Base-by-base conservation (phyloP, 169 alveolate species). In the Plasmodium coatneyi region DNA sequence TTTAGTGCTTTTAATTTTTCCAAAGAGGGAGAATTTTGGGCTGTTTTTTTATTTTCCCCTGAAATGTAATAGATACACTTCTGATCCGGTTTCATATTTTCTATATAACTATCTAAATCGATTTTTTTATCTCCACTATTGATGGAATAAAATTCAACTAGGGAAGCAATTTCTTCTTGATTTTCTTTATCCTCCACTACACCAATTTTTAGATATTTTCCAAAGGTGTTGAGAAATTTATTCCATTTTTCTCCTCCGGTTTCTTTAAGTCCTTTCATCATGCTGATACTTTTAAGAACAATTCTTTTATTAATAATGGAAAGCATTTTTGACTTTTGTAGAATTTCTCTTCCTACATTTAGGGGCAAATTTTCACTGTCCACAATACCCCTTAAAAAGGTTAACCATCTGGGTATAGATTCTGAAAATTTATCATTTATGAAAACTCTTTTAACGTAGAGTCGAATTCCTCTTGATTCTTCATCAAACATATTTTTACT, bases 341-440 rank as follows among this genome's bases (percentile, higher is more conserved):
- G 96, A 84, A 97, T 96, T 96, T 99, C 99, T 94, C 99, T 97
- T 86, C 99, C 98, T 41, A 99, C 99, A 96, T 99, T 98, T 82
- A 99, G 96, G 30, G 99, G 99, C 83, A 99, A 96, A 84, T 98
- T 99, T 92, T 99, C 99, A 43, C 99, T 98, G 96, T 99, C 99
- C 52, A 99, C 99, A 41, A 99, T 99, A 80, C 99, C 99, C 83
- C 98, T 98, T 43, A 98, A 96, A 97, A 98, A 99, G 92, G 98
- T 98, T 83, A 99, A 96, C 98, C 98, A 97, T 71, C 98, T 81
- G 39, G 99, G 99, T 94, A 98, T 97, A 10, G 99, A 96, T 82
- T 98, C 99, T 89, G 98, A 98, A 93, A 98, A 99, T 96, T 98
- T 98, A 93, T 98, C 99, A 95, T 98, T 97, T 96, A 99, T 99